Evolutionary conservation across 2,329 filamentous ascomycete species (phyloP).

Genomic region (Pseudogymnoascus sp.): DNA sequence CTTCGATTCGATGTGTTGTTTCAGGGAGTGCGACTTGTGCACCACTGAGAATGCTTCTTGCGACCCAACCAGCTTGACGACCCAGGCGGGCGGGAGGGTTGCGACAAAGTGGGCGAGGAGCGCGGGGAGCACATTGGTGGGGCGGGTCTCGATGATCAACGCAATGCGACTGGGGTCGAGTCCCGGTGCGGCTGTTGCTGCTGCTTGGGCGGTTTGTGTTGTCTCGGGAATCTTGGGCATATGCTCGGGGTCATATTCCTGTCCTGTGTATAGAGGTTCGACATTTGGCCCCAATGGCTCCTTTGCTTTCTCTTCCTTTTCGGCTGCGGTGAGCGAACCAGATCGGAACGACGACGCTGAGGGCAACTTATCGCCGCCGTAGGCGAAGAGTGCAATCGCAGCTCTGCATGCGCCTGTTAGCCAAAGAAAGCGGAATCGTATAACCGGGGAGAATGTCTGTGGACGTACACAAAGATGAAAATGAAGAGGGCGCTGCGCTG

Average conservation of each 20-base stretch:
- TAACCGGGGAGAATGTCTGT: background rate
- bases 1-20: conserved; percentile 16
- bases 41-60: conserved; percentile 14
- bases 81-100: conserved; percentile 13
- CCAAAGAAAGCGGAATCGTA: background rate
- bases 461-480: conserved; percentile 9
- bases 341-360: background rate
- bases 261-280: conserved; percentile 6
- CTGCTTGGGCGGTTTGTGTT: background rate
- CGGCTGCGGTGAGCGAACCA: background rate
- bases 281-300: background rate
- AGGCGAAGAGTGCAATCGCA: conserved; percentile 1
- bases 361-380: background rate
- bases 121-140: conserved; percentile 11
- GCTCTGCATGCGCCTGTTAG: background rate
- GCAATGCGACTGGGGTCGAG: conserved; percentile 11
- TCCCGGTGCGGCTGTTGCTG: background rate
- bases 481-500: conserved; percentile 10
- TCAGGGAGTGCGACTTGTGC: conserved; percentile 16
- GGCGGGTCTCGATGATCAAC: conserved; percentile 15
- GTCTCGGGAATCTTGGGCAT: conserved; percentile 3
- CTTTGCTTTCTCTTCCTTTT: background rate
- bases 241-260: conserved; percentile 4
- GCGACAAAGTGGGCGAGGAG: conserved; percentile 12
- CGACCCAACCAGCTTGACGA: conserved; percentile 12